Evolutionary conservation across 2,329 filamentous ascomycete species (phyloP).

Genomic region (Paraphoma chrysanthemicola): DNA sequence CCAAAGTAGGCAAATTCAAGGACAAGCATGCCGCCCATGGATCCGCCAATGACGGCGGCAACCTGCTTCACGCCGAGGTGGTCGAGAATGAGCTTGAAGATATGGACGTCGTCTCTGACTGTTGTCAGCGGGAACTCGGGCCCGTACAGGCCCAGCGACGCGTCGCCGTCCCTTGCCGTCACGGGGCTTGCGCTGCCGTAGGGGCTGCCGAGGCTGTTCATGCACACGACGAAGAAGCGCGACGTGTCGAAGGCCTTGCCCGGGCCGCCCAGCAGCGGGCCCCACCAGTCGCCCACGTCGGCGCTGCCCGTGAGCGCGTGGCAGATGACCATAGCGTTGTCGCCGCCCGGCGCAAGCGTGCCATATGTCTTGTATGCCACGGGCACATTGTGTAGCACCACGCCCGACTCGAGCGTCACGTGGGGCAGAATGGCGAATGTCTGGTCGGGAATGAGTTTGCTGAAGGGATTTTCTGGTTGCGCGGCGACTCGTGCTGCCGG

Average conservation of each 20-base stretch:
- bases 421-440: constrained; percentile 84
- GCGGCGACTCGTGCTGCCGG: constrained; percentile 48
- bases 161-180: constrained; percentile 84
- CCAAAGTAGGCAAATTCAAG: constrained; percentile 92
- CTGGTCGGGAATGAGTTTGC: constrained; percentile 85
- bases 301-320: constrained; percentile 86
- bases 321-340: constrained; percentile 75
- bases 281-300: constrained; percentile 89
- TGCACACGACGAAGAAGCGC: constrained; percentile 83
- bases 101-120: constrained; percentile 90
- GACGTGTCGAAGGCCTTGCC: constrained; percentile 82
- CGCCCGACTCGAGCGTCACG: constrained; percentile 93
- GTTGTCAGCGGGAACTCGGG: constrained; percentile 97
- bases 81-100: constrained; percentile 81
- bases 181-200: constrained; percentile 89
- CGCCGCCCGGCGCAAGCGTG: constrained; percentile 60
- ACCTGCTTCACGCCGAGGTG: constrained; percentile 81
- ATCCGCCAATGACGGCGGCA: constrained; percentile 81
- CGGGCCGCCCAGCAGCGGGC: constrained; percentile 77
- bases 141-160: constrained; percentile 78
- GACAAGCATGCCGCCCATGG: constrained; percentile 90
- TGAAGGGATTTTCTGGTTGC: constrained; percentile 92
- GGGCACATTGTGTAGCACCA: constrained; percentile 76
- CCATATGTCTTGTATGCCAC: constrained; percentile 71
- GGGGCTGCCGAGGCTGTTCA: constrained; percentile 84